These are phyloP conservation scores for Trypanosoma platydactyli DNA, from an alignment of 208 protist species.

Conservation along the genomic window DNA sequence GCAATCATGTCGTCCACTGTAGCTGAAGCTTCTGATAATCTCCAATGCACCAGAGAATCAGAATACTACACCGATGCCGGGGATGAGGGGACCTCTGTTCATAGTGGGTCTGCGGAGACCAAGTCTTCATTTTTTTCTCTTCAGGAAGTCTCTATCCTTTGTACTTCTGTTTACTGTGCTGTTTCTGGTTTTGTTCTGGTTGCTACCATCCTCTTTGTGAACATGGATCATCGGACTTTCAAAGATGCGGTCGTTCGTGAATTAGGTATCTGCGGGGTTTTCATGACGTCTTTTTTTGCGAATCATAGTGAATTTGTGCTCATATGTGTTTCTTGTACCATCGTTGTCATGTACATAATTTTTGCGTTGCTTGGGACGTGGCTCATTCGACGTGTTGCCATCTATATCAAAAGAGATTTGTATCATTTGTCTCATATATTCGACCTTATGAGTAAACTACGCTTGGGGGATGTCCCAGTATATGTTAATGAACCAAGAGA, in stretches of 20 bases:
- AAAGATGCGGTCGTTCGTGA: not conserved
- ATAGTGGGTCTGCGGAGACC: not conserved
- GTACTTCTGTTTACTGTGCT: conserved; percentile 4
- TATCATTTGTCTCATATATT: conserved; percentile 8
- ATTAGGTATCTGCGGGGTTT: not conserved
- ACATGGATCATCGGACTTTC: conserved; percentile 1
- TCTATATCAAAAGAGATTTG: not conserved
- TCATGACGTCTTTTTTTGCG: not conserved
- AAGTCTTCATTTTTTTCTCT: conserved; percentile 2
- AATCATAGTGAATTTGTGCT: conserved; percentile 7
- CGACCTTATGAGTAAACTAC: conserved; percentile 5
- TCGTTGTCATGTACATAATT: conserved; percentile 9
- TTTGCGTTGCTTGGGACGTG: not conserved
- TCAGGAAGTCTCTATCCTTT: not conserved
- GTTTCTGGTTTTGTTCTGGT: conserved; percentile 6
- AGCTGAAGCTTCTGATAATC: no score
- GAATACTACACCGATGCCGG: no score
- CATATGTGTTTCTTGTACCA: conserved; percentile 6
- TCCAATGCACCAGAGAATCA: no score
- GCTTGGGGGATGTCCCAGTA: conserved; percentile 8
- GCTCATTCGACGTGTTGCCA: conserved; percentile 1
- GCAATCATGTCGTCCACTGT: no score
- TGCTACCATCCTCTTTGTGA: conserved; percentile 7
- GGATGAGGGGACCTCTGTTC: not conserved
- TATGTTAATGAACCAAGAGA: conserved; percentile 15